phyloP scores from a whole-genome alignment of 768 basidiomycete species.

The Porphyrellus cyaneotinctus region DNA sequence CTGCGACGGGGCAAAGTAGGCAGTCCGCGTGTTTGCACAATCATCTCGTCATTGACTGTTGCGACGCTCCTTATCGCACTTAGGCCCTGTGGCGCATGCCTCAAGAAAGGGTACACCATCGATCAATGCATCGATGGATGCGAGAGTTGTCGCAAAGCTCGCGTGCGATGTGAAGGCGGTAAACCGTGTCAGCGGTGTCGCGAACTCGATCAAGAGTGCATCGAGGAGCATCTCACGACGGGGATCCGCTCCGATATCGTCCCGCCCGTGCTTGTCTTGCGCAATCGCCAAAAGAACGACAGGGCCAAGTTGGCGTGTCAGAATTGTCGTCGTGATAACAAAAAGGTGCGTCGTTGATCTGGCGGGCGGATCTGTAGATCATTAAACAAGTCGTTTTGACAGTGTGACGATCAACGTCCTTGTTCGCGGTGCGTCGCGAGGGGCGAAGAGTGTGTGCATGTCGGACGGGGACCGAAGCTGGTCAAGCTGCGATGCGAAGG shows the following conservation, averaged over 20 bases:
- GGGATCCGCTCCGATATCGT: conserved; percentile 23
- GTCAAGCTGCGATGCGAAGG: conserved; percentile 58
- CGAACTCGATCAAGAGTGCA: conserved; percentile 40
- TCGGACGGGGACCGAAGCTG: conserved; percentile 52
- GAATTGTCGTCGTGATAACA: conserved; percentile 60
- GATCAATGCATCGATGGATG: conserved; percentile 62
- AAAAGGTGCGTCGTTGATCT: conserved; percentile 42
- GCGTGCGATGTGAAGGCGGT: conserved; percentile 40
- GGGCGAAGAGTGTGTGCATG: conserved; percentile 52
- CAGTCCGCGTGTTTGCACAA: not conserved
- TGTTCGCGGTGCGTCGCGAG: conserved; percentile 56
- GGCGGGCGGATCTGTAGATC: not conserved
- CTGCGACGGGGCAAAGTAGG: conserved; percentile 52
- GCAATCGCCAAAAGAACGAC: conserved; percentile 38
- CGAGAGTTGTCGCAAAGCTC: conserved; percentile 51
- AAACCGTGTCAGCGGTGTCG: conserved; percentile 35
- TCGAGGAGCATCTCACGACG: conserved; percentile 36
- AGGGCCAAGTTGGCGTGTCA: conserved; percentile 58
- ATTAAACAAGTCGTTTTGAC: not conserved
- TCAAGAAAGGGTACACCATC: conserved; percentile 48
- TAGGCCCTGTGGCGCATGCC: conserved; percentile 58
- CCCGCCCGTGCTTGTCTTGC: conserved; percentile 20
- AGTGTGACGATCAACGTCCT: conserved; percentile 64
- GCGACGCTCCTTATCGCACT: not conserved
- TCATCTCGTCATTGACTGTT: conserved; percentile 1